Evolutionary conservation across 2,329 filamentous ascomycete species (phyloP).

Genomic region (Fonsecaea pugnacius): DNA sequence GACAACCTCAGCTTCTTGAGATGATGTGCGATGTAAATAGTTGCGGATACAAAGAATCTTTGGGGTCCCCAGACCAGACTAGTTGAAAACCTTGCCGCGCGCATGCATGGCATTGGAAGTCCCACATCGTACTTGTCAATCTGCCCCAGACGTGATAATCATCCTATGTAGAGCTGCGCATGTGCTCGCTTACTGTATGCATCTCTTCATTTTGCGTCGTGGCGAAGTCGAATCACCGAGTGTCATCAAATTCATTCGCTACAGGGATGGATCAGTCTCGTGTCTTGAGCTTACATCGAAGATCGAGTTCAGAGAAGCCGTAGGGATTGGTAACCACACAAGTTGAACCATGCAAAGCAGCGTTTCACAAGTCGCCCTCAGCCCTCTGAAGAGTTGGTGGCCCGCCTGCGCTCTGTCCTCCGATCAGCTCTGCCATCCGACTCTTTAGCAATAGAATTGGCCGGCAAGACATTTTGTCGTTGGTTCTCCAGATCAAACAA

Average conservation of each 20-base stretch:
- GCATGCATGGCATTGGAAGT: background rate
- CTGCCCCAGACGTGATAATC: background rate
- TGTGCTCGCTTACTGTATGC: background rate
- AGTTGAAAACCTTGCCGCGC: background rate
- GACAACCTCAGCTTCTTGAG: background rate
- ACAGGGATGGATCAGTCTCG: background rate
- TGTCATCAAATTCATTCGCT: background rate
- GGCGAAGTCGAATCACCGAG: background rate
- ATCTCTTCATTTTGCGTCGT: background rate
- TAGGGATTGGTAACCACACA: background rate
- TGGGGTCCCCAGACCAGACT: background rate
- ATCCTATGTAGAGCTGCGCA: background rate
- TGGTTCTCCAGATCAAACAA: background rate
- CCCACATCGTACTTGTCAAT: background rate
- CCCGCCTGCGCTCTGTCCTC: conserved; percentile 31
- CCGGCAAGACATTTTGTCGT: conserved; percentile 5
- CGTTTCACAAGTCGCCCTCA: background rate
- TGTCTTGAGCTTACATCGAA: background rate
- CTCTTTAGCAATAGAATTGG: conserved; percentile 13
- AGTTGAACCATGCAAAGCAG: background rate
- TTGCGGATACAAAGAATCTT: background rate
- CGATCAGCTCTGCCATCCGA: conserved; percentile 26
- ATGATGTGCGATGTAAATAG: background rate
- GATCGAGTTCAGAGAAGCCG: background rate
- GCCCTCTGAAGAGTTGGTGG: background rate